Percentiles rank a stretch among this genome's conserved stretches.
phyloP scores from a whole-genome alignment of 1,139 yeast genomes.

The Yamadazyma atlantica region DNA sequence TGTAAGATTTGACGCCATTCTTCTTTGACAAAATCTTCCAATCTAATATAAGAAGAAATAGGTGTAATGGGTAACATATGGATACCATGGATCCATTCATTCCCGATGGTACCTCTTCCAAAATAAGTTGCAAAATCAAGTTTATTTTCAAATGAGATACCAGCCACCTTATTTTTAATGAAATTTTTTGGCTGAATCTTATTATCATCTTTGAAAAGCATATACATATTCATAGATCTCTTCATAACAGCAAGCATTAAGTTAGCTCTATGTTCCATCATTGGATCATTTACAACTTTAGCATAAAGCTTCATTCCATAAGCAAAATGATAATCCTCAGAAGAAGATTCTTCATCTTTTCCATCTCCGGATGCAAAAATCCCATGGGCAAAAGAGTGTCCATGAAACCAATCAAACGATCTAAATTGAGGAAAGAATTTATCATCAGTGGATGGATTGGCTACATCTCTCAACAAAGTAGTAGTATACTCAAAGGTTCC shows the following conservation, averaged over 20 bases:
- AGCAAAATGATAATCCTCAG: conserved; percentile 47
- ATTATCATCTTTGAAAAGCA: conserved; percentile 42
- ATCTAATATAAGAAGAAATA: conserved; percentile 38
- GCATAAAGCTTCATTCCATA: conserved; percentile 45
- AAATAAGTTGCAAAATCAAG: conserved; percentile 46
- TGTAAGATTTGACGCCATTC: conserved; percentile 44
- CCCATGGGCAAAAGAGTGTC: conserved; percentile 50
- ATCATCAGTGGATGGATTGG: conserved; percentile 38
- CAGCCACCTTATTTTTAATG: conserved; percentile 43
- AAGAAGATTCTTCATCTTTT: conserved; percentile 47
- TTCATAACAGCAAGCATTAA: conserved; percentile 44
- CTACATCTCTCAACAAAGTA: conserved; percentile 41
- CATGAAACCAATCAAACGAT: conserved; percentile 47
- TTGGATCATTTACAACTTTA: conserved; percentile 28
- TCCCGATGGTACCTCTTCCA: conserved; percentile 43
- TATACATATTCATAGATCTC: conserved; percentile 44
- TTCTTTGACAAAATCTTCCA: conserved; percentile 35
- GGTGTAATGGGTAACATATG: conserved; percentile 51
- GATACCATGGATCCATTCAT: conserved; percentile 50
- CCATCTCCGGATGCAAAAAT: conserved; percentile 47
- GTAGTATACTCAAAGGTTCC: conserved; percentile 32
- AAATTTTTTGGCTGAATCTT: conserved; percentile 37
- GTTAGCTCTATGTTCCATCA: conserved; percentile 40
- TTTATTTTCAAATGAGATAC: conserved; percentile 47
- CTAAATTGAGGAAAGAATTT: conserved; percentile 40